Percentiles rank a stretch among this genome's conserved stretches.
phyloP scores from a whole-genome alignment of 371 early-diverging fungal genomes.

The Thermomucor indicae-seudaticae region DNA sequence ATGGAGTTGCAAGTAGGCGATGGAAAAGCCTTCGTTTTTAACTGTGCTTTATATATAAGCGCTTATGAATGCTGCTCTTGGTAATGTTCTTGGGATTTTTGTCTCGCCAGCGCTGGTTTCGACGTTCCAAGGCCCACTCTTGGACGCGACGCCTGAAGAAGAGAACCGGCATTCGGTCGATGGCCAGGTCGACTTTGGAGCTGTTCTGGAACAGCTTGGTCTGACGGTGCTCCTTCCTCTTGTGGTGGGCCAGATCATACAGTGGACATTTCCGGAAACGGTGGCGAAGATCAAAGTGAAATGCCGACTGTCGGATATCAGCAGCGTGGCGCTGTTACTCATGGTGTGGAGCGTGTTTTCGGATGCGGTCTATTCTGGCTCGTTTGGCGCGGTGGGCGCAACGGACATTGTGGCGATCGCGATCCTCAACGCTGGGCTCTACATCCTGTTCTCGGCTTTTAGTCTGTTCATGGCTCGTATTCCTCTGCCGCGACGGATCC shows the following conservation, averaged over 20 bases:
- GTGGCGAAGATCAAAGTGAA: conserved; percentile 49
- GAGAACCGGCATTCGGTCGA: conserved; percentile 31
- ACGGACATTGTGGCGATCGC: conserved; percentile 57
- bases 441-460: conserved; percentile 37
- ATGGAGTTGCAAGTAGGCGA: not conserved
- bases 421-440: conserved; percentile 48
- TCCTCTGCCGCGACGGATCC: conserved; percentile 23
- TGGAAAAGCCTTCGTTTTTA: too few relatives aligned
- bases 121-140: conserved; percentile 30
- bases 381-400: conserved; percentile 46
- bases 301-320: conserved; percentile 56
- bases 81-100: conserved; percentile 67
- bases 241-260: conserved; percentile 63
- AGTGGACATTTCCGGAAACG: conserved; percentile 48
- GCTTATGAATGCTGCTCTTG: conserved; percentile 68
- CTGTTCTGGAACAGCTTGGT: conserved; percentile 57
- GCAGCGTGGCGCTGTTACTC: conserved; percentile 55
- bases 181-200: conserved; percentile 45
- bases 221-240: conserved; percentile 63
- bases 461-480: conserved; percentile 39
- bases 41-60: conserved; percentile 30
- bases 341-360: conserved; percentile 76
- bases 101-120: conserved; percentile 60
- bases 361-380: conserved; percentile 62
- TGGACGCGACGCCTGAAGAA: conserved; percentile 39